Base-by-base conservation (phyloP, 805 yeast species). In the Pichia sporocuriosa region DNA sequence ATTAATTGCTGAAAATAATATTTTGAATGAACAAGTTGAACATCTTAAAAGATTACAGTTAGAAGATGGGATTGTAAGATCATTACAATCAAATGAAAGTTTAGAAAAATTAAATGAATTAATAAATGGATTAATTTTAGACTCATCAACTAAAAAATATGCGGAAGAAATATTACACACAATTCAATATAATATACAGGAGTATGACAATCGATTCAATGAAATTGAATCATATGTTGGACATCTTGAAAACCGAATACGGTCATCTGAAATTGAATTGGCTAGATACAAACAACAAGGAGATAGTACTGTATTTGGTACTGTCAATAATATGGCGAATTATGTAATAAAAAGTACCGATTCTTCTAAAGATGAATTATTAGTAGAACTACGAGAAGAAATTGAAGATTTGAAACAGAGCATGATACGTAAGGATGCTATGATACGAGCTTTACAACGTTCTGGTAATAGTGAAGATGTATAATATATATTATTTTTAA, bases 391-490 rank as follows among this genome's bases (percentile, higher is more conserved):
- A 50, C 80, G 75, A 43, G 85, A 79, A 36, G 90, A 84, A 53
- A 75, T 88, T 12, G 52, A 62, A 35, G 86, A 79, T 38, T 65
- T 89, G 49, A 72, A 73, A 51, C 81, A 76, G 37, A 68, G 73
- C 33, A 54, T 84, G 29, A 70, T 73, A 35, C 84, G 83, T 48
- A 88, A 87, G 58, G 95, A 87, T 51, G 78, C 79, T 35, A 80
- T 88, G 48, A 84, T 88, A 44, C 76, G 73, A 45, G 87, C 90
- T 1, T 64, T 87, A 4, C 50, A 47, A 28, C 30, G 44, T 6
- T 43, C 33, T 16, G 40, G 34, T 22, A 13, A n/a, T 19, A 21
- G 20, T 17, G 32, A 24, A 10, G 23, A 20, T 5, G 15, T 20
- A 13, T 21, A n/a, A 21, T n/a, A n/a, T n/a, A n/a, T n/a, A n/a